A percentile compares a stretch with the other conserved stretches of the same genome.
These are phyloP conservation scores for Penicillium nordicum DNA, from an alignment of 2,329 filamentous ascomycete species.

Conservation along the genomic window DNA sequence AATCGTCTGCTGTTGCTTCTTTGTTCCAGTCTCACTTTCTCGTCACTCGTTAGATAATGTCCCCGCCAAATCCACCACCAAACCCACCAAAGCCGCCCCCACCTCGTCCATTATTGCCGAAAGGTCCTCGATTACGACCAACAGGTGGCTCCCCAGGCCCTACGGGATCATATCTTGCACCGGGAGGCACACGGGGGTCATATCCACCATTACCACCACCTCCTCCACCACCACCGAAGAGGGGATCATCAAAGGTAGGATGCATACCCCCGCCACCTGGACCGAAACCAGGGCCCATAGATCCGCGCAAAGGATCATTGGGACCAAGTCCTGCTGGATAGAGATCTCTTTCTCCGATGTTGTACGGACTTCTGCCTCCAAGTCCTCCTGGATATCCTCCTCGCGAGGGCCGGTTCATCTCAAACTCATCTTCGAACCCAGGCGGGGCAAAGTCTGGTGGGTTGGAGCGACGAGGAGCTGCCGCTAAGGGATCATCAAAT, in stretches of 20 bases:
- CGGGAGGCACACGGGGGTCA: conserved; percentile 75
- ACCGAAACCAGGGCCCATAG: conserved; percentile 60
- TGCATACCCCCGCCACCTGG: conserved; percentile 81
- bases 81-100: conserved; percentile 54
- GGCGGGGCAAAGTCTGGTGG: conserved; percentile 80
- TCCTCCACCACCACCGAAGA: conserved; percentile 57
- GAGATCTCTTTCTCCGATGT: conserved; percentile 73
- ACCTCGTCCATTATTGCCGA: conserved; percentile 36
- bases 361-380: conserved; percentile 57
- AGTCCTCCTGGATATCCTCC: conserved; percentile 45
- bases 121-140: conserved; percentile 45
- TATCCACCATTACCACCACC: conserved; percentile 50
- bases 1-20: background rate
- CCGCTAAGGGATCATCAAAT: conserved; percentile 63
- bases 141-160: conserved; percentile 62
- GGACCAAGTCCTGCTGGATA: conserved; percentile 59
- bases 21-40: background rate
- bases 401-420: conserved; percentile 67
- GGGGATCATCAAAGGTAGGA: conserved; percentile 86
- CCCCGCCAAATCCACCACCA: conserved; percentile 49
- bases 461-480: conserved; percentile 57
- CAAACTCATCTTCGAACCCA: conserved; percentile 88
- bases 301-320: conserved; percentile 71
- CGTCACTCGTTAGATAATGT: conserved; percentile 36
- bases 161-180: conserved; percentile 86